A percentile compares a stretch with the other conserved stretches of the same genome.
phyloP scores from a whole-genome alignment of 768 basidiomycete genomes.

The Suillus weaverae region DNA sequence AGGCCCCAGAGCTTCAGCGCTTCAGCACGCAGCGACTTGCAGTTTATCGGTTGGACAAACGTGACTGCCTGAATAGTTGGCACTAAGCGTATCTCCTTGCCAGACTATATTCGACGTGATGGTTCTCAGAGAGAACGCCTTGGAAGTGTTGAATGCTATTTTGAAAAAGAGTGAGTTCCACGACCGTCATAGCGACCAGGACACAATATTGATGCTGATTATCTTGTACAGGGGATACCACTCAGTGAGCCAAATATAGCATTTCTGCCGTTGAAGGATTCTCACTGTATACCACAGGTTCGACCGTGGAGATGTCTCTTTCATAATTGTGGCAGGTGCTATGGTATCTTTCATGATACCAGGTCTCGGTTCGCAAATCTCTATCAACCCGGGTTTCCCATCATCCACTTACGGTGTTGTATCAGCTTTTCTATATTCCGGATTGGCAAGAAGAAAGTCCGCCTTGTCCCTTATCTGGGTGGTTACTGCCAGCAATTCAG shows the following conservation, averaged over 20 bases:
- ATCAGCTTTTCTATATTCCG: slow-evolving; percentile 72
- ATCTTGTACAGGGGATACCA: slow-evolving; percentile 23
- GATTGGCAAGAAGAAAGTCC: slow-evolving; percentile 68
- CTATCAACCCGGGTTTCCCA: slow-evolving; percentile 7
- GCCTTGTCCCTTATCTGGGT: slow-evolving; percentile 76
- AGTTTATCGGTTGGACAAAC: background rate
- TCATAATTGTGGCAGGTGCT: slow-evolving; percentile 65
- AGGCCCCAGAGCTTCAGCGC: too few species aligned
- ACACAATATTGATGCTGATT: background rate
- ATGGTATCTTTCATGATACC: slow-evolving; percentile 81
- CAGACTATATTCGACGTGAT: background rate
- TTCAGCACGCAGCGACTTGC: background rate
- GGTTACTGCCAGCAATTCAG: slow-evolving; percentile 68
- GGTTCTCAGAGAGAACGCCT: background rate
- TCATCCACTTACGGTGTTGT: slow-evolving; percentile 2
- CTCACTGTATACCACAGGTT: slow-evolving; percentile 41
- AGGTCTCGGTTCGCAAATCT: slow-evolving; percentile 52
- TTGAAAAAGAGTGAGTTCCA: background rate
- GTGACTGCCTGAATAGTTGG: background rate
- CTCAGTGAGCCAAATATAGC: slow-evolving; percentile 28
- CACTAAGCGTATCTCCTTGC: background rate
- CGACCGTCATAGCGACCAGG: background rate
- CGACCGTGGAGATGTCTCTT: slow-evolving; percentile 69
- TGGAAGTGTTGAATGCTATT: background rate
- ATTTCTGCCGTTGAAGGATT: slow-evolving; percentile 1